Evolutionary conservation across 73 alveolate species (phyloP).

Genomic region (Tetrahymena thermophila): DNA sequence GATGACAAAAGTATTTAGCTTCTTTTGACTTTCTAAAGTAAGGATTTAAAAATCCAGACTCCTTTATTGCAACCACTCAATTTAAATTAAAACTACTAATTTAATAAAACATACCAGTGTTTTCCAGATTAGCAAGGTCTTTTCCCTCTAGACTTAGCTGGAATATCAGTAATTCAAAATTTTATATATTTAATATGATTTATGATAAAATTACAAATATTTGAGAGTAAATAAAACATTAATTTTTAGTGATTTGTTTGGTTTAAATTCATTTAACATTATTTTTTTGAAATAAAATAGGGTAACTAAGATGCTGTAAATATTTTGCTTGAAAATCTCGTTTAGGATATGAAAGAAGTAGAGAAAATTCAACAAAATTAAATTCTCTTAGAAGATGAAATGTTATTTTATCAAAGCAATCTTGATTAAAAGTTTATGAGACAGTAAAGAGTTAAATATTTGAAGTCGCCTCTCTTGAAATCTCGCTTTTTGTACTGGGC

Average conservation of each 20-base stretch:
- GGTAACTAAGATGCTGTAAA: background rate
- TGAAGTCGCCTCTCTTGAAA: background rate
- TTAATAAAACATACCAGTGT: background rate
- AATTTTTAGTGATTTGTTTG: too few relatives aligned
- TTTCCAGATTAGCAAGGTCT: constrained; percentile 33
- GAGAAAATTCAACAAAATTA: background rate
- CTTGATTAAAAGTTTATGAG: background rate
- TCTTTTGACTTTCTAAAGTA: background rate
- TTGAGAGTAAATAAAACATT: too few relatives aligned
- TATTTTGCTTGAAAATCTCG: background rate
- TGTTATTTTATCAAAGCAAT: background rate
- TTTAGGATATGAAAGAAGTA: background rate
- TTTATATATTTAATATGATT: background rate
- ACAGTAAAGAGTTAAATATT: background rate
- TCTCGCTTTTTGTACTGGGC: background rate
- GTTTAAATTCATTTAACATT: too few relatives aligned
- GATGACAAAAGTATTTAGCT: constrained; percentile 14
- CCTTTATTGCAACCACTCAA: background rate
- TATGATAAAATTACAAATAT: too few relatives aligned
- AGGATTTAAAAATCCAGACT: background rate
- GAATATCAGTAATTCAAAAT: background rate
- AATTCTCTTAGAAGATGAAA: background rate
- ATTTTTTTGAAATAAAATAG: background rate
- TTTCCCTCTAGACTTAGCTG: constrained; percentile 36
- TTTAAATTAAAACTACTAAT: too few relatives aligned